Conservation (phyloP, 2,329 filamentous ascomycete genomes). For the Neoascochyta sp. region DNA sequence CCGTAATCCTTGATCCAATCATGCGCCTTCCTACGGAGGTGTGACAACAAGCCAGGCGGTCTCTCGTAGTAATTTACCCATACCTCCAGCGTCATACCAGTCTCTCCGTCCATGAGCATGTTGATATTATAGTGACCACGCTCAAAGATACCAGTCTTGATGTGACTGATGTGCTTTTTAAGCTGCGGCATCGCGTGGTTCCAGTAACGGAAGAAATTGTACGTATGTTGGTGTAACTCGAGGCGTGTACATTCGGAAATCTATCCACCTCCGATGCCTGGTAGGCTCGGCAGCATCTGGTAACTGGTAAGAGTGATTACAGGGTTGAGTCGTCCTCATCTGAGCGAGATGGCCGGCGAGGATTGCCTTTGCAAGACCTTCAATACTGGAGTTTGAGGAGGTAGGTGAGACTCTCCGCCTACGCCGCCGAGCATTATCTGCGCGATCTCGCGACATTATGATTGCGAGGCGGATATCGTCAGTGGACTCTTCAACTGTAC, state of each 20-base stretch:
- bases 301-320: no score
- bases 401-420: not conserved
- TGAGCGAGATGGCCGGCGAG: constrained; percentile 2
- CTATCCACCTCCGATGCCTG: not conserved
- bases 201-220: constrained; percentile 1
- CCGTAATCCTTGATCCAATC: constrained; percentile 1
- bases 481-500: constrained; percentile 1
- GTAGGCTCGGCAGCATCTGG: not conserved
- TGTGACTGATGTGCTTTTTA: not conserved
- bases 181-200: not conserved
- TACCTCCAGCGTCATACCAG: not conserved
- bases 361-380: constrained; percentile 1
- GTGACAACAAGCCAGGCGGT: not conserved
- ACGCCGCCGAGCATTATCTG: not conserved
- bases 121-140: not conserved
- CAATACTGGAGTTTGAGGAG: constrained; percentile 2
- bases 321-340: not conserved
- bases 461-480: not conserved
- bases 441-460: not conserved
- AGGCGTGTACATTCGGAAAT: not conserved
- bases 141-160: not conserved
- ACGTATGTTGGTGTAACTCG: not conserved
- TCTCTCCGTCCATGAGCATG: not conserved
- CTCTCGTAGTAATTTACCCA: not conserved
- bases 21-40: not conserved